A percentile compares a stretch with the other conserved stretches of the same genome.
phyloP scores from a whole-genome alignment of 441 rosid genomes.

The Erodium trifolium region DNA sequence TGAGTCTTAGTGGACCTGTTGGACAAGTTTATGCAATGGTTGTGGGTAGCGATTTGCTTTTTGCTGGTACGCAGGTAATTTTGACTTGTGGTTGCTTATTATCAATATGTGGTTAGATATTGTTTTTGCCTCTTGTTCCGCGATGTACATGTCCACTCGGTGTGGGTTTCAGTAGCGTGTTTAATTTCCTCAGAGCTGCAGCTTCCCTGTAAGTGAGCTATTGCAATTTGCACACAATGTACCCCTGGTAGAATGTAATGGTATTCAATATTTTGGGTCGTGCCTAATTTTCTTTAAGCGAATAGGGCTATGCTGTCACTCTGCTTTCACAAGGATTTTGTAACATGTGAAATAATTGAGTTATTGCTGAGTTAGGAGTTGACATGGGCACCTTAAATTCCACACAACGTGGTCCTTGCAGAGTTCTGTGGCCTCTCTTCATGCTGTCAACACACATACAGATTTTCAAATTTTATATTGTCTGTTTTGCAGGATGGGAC shows the following conservation, averaged over 20 bases:
- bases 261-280: no score
- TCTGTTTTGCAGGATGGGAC: conserved; percentile 64
- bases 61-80: conserved; percentile 88
- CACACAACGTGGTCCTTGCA: neutral
- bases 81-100: neutral
- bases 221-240: no score
- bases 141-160: neutral
- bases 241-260: no score
- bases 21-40: conserved; percentile 92
- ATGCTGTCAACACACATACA: no score
- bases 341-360: neutral
- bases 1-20: conserved; percentile 90
- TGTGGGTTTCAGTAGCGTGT: neutral
- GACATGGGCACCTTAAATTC: neutral
- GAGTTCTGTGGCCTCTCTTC: neutral
- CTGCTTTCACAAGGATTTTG: no score
- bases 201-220: no score
- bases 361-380: neutral
- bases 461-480: neutral
- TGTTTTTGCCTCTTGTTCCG: neutral
- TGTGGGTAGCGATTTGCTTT: conserved; percentile 73
- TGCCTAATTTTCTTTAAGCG: no score
- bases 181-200: no score
- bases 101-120: neutral
- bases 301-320: no score